A percentile compares a stretch with the other conserved stretches of the same genome.
Conservation (phyloP, 345 rosid species). For the Schrenkiella parvula region DNA sequence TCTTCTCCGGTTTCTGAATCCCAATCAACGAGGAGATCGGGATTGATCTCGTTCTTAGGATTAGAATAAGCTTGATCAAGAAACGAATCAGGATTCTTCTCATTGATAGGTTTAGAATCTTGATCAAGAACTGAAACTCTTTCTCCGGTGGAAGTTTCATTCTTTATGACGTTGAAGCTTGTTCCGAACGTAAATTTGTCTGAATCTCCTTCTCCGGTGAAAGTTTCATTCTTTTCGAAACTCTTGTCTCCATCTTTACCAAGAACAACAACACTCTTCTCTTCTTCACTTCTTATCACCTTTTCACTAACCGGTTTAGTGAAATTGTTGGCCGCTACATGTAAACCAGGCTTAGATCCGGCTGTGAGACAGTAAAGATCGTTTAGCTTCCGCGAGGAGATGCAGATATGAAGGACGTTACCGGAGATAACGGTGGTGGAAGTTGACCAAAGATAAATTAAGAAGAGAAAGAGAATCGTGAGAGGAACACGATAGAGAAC, state of each 20-base stretch:
- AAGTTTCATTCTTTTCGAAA: neutral
- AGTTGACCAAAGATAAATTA: slow-evolving; percentile 66
- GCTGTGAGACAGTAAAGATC: slow-evolving; percentile 83
- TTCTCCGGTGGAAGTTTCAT: slow-evolving; percentile 11
- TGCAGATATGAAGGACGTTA: slow-evolving; percentile 58
- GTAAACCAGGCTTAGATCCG: slow-evolving; percentile 55
- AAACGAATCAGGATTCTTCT: slow-evolving; percentile 10
- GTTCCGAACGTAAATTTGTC: neutral
- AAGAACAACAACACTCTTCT: slow-evolving; percentile 9
- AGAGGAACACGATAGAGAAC: slow-evolving; percentile 47
- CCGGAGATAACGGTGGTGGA: slow-evolving; percentile 68
- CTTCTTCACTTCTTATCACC: slow-evolving; percentile 9
- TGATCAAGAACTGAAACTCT: neutral
- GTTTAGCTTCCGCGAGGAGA: slow-evolving; percentile 76
- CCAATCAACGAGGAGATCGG: neutral
- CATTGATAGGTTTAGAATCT: neutral
- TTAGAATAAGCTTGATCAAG: neutral
- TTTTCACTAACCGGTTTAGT: slow-evolving; percentile 12
- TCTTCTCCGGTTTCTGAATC: slow-evolving; percentile 31
- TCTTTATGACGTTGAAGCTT: slow-evolving; percentile 8
- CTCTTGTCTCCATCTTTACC: slow-evolving; percentile 13
- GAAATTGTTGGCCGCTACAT: slow-evolving; percentile 28
- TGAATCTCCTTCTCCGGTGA: neutral
- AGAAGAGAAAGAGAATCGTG: slow-evolving; percentile 40
- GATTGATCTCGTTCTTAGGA: neutral